Evolutionary conservation across 345 rosid species (phyloP), one percentile per base, ranked within the genome.

Genomic region (Orychophragmus violaceus): DNA sequence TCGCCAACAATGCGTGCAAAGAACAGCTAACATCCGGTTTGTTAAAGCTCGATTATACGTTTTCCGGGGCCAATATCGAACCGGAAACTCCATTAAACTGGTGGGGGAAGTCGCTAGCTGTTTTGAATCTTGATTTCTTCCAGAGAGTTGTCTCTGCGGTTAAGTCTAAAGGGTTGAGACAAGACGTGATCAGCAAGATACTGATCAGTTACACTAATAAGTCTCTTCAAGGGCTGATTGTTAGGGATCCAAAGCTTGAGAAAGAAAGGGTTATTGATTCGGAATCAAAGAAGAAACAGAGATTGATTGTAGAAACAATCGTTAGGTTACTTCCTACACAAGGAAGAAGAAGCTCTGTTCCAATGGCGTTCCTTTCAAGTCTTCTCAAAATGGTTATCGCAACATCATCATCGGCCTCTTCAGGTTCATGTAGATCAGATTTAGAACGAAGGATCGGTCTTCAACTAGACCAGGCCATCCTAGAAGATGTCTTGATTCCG

Each of bases 21-120:
- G 99, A 94, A 81, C 96, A 94, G 76, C 91, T 94, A 36, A 79
- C 96, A n/a, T 88, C 99, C 3, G 97, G 99, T 30, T 77, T 94
- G 70, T 33, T 85, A 44, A 94, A 90, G 78, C 96, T 94, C 33
- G 96, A 94, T 69, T 90, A 87, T 24, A 79, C 80, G 39, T 88
- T 78, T 78, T 76, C 86, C 3, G 72, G 78, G 12, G 48, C 72
- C 0, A 80, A 78, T 10, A 72, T 75, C 16, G 97, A 82, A 62
- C 89, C 88, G 2, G 95, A 94, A 68, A 85, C 91, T 42, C 89
- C 92, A 6, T 70, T 82, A 14, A 86, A 90, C 39, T 94, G 97
- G 97, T 94, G 99, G 99, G 99, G 96, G 29, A 88, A 87, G 74
- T 84, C 95, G 4, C 74, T 94, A 5, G 68, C 89, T 46, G 70